Evolutionary conservation across 2,329 filamentous ascomycete genomes (phyloP), one percentile per base, ranked within the genome.

Genomic region (Teratosphaeria nubilosa): DNA sequence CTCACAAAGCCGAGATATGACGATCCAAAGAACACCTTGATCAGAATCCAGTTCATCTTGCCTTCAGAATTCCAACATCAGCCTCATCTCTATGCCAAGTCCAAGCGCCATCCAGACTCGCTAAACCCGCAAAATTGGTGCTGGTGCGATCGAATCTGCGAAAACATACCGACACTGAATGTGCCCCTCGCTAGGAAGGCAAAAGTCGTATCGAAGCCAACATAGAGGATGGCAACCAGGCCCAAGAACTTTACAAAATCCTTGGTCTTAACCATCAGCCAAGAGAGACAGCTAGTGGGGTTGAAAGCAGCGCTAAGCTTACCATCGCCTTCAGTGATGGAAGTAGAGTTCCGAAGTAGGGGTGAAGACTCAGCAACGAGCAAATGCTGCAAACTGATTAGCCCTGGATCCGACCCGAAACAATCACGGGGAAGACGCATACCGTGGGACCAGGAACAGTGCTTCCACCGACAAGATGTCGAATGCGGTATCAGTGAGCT

Each of bases 311-410:
- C 50, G 11, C 24, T 9, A 5, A 20, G 60, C 61, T 56, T 72
- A 82, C 88, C 91, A 96, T 96, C 71, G 92, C 90, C 70, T 94
- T 94, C 55, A 96, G 79, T 63, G 91, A 95, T 0, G 91, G 91
- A 60, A 96, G 91, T 41, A 94, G 73, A 0, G 88, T 94, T 50
- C 90, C 91, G 81, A 94, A 96, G 70, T 95, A 96, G 1, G 90
- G 89, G 66, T 90, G 90, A 63, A 96, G 74, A 69, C 88, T 92
- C 62, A 96, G 80, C 56, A 96, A 81, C 14, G 91, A 95, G 75
- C 87, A 95, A 64, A 95, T 87, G 60, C 89, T 86, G 16, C 24
- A 61, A 51, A 14, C 27, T 56, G 32, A 22, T 52, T 11, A 31
- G 45, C 11, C n/a, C 5, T 25, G 1, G 34, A 22, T 6, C 51